These are phyloP conservation scores for Pyrenula aspistea DNA, from an alignment of 495 filamentous ascomycete species.

Conservation along the genomic window DNA sequence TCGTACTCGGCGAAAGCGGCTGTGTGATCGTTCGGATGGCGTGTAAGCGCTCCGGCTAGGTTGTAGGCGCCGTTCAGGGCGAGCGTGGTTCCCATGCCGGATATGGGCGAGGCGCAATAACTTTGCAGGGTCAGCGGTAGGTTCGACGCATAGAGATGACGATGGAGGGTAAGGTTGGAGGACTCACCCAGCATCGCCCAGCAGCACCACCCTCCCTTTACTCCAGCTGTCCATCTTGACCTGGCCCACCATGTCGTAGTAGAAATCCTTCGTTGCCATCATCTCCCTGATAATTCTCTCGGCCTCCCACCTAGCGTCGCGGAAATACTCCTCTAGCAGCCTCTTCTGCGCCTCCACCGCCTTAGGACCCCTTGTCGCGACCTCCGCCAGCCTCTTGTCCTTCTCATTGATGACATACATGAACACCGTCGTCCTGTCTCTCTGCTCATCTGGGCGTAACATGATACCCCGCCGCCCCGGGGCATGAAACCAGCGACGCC, in stretches of 20 bases:
- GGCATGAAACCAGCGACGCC: background rate
- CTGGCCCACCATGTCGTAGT: constrained; percentile 26
- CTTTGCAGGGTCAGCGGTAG: too few species aligned
- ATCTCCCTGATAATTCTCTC: constrained; percentile 30
- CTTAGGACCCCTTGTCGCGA: background rate
- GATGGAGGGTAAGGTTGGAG: too few species aligned
- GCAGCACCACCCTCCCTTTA: constrained; percentile 33
- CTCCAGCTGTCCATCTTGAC: constrained; percentile 31
- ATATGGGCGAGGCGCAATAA: constrained; percentile 35
- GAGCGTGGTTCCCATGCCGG: constrained; percentile 35
- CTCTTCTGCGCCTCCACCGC: constrained; percentile 16
- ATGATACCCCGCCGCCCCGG: background rate
- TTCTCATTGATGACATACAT: background rate
- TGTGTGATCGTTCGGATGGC: constrained; percentile 7
- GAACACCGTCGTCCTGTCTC: background rate
- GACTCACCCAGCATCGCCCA: constrained; percentile 47
- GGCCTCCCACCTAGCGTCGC: constrained; percentile 32
- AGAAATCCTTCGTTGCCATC: constrained; percentile 33
- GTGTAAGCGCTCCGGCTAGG: constrained; percentile 38
- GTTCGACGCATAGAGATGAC: too few species aligned
- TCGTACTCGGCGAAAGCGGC: constrained; percentile 17
- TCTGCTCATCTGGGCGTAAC: background rate
- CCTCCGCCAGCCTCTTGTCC: background rate
- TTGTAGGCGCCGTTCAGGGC: constrained; percentile 38
- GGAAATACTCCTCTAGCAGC: constrained; percentile 18